Base-by-base conservation (phyloP, 345 rosid genomes). In the Odontarrhena argentea region DNA sequence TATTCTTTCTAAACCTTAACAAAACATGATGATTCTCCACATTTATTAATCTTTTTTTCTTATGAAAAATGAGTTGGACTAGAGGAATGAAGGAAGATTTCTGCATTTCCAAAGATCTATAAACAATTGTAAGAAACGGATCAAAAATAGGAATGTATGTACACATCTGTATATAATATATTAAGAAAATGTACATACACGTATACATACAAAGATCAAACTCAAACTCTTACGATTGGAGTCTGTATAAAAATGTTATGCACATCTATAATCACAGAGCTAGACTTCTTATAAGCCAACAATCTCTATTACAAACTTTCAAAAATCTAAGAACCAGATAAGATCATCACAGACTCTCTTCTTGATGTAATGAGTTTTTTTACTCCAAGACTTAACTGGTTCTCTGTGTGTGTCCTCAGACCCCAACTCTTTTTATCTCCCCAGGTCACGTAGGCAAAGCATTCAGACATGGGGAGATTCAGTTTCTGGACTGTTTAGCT, bases 401-500 rank as follows among this genome's bases (percentile, higher is more conserved):
- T 66, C 71, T 56, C 41, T 34, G 65, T 28, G 41, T 53, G 0
- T 12, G 7, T 30, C 38, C 28, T 49, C 35, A 24, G 11, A 10
- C 8, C 3, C 14, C 2, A 6, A 44, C 36, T 32, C 36, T 32
- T 32, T 18, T 32, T 32, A 32, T 32, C 36, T n/a, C 15, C 48
- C 37, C 36, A 35, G 34, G 13, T n/a, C 32, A 61, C 4, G 24
- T 9, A 60, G 44, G 63, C 15, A 40, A 30, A 55, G 26, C 38
- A 44, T 25, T 55, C 65, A 48, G 24, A 55, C 9, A 47, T 37
- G 22, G 22, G 22, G 22, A 18, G 53, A 48, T 25, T 61, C 60
- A 68, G 60, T 53, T 32, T 68, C 74, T 74, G 37, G 28, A 10
- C 2, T 68, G 78, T 49, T 61, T 55, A 7, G 78, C 69, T 57